Percentiles rank a stretch among this genome's conserved stretches.
These are phyloP conservation scores for Candida gorgasii DNA, from an alignment of 805 yeast genomes.

Conservation along the genomic window DNA sequence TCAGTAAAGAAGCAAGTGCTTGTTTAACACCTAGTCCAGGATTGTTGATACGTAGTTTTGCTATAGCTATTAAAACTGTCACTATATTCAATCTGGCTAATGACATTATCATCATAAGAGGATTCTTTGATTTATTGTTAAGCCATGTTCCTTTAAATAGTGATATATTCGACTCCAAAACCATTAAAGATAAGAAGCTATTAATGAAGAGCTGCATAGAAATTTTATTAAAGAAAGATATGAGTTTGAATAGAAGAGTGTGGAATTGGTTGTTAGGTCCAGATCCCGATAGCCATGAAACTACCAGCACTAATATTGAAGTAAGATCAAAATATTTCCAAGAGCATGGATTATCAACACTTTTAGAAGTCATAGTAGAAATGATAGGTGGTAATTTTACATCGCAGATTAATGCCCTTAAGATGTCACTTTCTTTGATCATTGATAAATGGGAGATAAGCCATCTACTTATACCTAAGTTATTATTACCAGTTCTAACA, in stretches of 20 bases:
- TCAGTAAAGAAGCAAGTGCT: conserved; percentile 55
- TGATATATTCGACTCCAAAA: conserved; percentile 51
- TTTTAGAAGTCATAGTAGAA: conserved; percentile 55
- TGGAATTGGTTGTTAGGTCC: conserved; percentile 96
- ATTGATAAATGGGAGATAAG: conserved; percentile 97
- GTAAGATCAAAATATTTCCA: conserved; percentile 58
- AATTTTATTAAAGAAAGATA: conserved; percentile 78
- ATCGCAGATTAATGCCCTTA: conserved; percentile 53
- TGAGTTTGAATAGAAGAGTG: conserved; percentile 90
- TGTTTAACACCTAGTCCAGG: conserved; percentile 80
- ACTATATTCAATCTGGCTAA: conserved; percentile 36
- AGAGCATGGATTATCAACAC: conserved; percentile 50
- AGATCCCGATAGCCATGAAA: conserved; percentile 31
- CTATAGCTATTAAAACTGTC: conserved; percentile 56
- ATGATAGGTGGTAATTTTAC: conserved; percentile 37
- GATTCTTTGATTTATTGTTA: conserved; percentile 79
- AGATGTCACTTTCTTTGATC: conserved; percentile 62
- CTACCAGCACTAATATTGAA: conserved; percentile 1
- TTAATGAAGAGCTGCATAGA: conserved; percentile 63
- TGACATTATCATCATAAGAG: conserved; percentile 75
- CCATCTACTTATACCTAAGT: conserved; percentile 62
- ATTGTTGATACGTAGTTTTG: conserved; percentile 69
- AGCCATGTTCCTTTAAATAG: conserved; percentile 67
- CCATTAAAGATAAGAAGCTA: conserved; percentile 51
- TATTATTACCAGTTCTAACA: conserved; percentile 65